phyloP scores from a whole-genome alignment of 331 rosid species.

The Quercus tomentella region DNA sequence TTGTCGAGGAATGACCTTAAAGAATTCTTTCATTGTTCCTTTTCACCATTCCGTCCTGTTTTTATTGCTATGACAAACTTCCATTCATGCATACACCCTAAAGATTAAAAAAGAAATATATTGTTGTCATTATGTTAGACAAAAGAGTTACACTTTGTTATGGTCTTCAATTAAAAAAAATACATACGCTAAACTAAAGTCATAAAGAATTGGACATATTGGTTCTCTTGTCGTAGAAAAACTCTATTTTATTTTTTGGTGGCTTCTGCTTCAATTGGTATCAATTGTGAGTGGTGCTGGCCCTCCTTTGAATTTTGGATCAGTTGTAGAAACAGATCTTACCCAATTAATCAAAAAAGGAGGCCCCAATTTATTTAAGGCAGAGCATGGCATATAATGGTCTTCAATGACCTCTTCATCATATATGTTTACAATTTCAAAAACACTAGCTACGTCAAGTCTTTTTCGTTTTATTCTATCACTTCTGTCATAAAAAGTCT shows the following conservation, averaged over 20 bases:
- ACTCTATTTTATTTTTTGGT: background rate
- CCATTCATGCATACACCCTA: background rate
- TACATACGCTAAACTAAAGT: background rate
- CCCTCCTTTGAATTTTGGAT: background rate
- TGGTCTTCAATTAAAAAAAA: background rate
- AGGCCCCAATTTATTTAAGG: background rate
- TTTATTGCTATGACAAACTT: background rate
- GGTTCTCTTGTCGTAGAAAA: background rate
- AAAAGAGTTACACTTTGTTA: background rate
- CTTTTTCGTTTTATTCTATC: no score
- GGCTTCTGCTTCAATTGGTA: background rate
- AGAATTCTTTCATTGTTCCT: background rate
- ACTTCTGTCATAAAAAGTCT: no score
- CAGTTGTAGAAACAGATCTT: background rate
- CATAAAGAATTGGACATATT: background rate
- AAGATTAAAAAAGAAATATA: background rate
- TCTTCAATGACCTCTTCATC: no score
- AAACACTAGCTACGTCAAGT: no score
- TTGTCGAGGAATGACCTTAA: background rate
- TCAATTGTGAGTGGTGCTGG: background rate
- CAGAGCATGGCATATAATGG: no score
- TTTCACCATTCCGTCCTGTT: background rate
- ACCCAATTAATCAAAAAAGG: background rate
- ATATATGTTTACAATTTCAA: no score
- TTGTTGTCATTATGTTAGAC: background rate